Evolutionary conservation across 164 flowering plant genomes (phyloP).

Genomic region (Vitis amurensis): DNA sequence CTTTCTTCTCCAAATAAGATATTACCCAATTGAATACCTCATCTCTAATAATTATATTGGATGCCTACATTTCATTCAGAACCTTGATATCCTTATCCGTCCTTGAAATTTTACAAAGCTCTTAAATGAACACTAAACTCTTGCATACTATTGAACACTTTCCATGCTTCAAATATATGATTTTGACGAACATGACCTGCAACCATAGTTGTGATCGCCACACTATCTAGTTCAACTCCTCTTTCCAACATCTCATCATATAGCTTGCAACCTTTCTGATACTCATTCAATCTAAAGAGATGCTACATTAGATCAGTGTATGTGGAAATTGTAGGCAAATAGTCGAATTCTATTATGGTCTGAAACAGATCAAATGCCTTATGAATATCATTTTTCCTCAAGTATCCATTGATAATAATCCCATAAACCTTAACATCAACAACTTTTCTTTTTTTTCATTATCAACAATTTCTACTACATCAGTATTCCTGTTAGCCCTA

Average conservation of each 20-base stretch:
- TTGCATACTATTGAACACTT: conserved; percentile 49
- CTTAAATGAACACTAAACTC: conserved; percentile 55
- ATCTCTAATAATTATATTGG: conserved; percentile 40
- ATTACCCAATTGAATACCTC: conserved; percentile 40
- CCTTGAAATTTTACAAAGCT: conserved; percentile 43
- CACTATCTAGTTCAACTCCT: conserved; percentile 56
- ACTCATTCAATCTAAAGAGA: conserved; percentile 49
- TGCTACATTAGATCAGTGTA: conserved; percentile 73
- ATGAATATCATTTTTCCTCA: conserved; percentile 27
- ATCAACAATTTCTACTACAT: conserved; percentile 72
- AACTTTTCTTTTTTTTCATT: conserved; percentile 45
- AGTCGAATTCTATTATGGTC: conserved; percentile 48
- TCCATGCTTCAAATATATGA: conserved; percentile 29
- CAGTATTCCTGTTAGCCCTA: conserved; percentile 28
- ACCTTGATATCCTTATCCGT: no score
- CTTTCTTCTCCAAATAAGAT: conserved; percentile 11
- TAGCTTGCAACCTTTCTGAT: conserved; percentile 53
- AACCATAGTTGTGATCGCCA: conserved; percentile 16
- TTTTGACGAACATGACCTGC: conserved; percentile 60
- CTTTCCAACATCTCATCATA: conserved; percentile 62
- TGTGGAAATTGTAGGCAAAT: conserved; percentile 40
- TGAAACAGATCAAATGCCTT: conserved; percentile 58
- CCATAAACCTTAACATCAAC: conserved; percentile 54
- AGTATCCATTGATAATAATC: conserved; percentile 28
- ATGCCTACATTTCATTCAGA: conserved; percentile 52